Evolutionary conservation across 2,329 filamentous ascomycete genomes (phyloP).

Genomic region (Xylariaceae sp.): DNA sequence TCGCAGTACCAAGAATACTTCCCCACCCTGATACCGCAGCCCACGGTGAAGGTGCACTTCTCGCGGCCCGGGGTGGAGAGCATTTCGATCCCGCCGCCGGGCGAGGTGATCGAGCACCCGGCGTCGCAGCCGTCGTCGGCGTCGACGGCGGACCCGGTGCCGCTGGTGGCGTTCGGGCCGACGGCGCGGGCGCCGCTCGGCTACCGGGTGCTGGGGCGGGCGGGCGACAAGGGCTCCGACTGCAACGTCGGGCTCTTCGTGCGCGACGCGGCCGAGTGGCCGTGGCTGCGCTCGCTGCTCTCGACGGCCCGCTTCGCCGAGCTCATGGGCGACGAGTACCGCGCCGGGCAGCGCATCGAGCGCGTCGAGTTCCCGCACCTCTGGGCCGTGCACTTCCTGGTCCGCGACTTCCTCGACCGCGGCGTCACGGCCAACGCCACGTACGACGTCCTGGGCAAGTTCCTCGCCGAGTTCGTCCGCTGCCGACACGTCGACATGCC

Average conservation of each 20-base stretch:
- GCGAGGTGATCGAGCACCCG: conserved; percentile 4
- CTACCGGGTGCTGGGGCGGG: conserved; percentile 4
- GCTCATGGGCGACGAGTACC: conserved; percentile 31
- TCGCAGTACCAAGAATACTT: conserved; percentile 8
- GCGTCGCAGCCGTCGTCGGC: conserved; percentile 2
- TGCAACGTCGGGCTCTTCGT: conserved; percentile 7
- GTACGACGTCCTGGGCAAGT: conserved; percentile 37
- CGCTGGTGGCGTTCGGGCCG: conserved; percentile 1
- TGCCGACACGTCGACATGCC: conserved; percentile 3
- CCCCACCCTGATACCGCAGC: conserved; percentile 5
- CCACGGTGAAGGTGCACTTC: conserved; percentile 3
- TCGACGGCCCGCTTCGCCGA: conserved; percentile 24
- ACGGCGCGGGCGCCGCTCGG: conserved; percentile 3
- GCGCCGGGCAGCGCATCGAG: conserved; percentile 24
- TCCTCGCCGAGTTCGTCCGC: conserved; percentile 36
- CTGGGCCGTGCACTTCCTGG: conserved; percentile 32
- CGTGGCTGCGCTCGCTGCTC: conserved; percentile 28
- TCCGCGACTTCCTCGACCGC: conserved; percentile 29
- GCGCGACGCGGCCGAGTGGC: conserved; percentile 27
- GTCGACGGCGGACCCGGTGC: not conserved
- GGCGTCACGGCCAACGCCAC: conserved; percentile 34
- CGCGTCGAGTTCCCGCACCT: conserved; percentile 31
- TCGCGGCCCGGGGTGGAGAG: conserved; percentile 2
- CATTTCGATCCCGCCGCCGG: conserved; percentile 4
- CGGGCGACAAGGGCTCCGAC: conserved; percentile 8